Evolutionary conservation across 805 yeast species (phyloP), one percentile per base, ranked within the genome.

Genomic region (Candida taoyuanica): DNA sequence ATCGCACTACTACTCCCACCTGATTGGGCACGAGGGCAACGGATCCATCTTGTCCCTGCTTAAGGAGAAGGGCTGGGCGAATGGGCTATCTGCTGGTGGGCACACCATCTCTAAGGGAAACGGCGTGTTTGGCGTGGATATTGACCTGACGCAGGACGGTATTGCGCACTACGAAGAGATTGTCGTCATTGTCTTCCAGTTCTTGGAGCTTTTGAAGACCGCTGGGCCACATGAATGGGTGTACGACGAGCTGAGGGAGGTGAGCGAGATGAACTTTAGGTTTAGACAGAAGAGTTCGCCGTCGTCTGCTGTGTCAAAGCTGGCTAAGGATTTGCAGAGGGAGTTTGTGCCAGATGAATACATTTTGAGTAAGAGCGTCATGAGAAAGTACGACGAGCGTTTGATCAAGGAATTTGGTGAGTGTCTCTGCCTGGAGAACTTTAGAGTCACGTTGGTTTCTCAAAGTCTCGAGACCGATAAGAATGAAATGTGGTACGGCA

Each of bases 11-110:
- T 73, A 67, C 48, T 76, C 89, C 16, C 97, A 93, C 59, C 67
- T 93, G 37, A 64, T 91, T 33, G 98, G 98, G 29, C 98, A 91
- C 60, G 98, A 91, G 64, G 85, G 93, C 33, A 71, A 80, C 34
- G 98, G 98, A 2, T 87, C 96, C 2, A 59, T 91, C 15, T 67
- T 87, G 25, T 74, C 79, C 39, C 72, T 70, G 47, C 72, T 91
- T 48, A 91, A 87, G 62, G 57, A 64, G 24, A 65, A 73, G 46
- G 84, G 89, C 12, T 85, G 89, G 87, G 95, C 91, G 6, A 82
- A 76, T 48, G 81, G 75, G 14, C 68, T 91, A 36, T 76, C 87
- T 26, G 78, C 88, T 24, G 96, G 96, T 7, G 71, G 76, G 29
- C 70, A 76, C 48, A 71, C 74, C 25, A 71, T 81, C 7, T 79